Conservation (phyloP, 306 rosid species). For the Cicer pinnatifidum region DNA sequence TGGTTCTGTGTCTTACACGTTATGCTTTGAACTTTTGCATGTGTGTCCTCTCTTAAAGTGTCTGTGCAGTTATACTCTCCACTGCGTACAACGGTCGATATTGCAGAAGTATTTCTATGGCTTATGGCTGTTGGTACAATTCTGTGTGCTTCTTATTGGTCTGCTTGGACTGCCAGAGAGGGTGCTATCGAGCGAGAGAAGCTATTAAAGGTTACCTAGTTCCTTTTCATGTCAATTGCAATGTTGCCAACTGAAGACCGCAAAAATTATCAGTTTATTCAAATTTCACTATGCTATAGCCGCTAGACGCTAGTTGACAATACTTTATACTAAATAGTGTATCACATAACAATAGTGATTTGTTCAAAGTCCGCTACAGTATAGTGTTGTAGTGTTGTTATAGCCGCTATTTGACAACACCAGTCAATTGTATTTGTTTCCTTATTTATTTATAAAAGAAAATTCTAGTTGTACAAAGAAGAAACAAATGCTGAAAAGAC, state of each 20-base stretch:
- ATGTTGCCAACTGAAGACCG: too few species aligned
- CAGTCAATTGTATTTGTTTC: background rate
- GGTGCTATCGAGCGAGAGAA: conserved; percentile 75
- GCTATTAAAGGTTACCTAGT: conserved; percentile 69
- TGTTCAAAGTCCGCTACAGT: too few species aligned
- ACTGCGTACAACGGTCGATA: conserved; percentile 76
- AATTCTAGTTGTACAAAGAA: background rate
- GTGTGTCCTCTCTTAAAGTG: conserved; percentile 54
- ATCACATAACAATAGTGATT: too few species aligned
- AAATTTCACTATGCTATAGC: too few species aligned
- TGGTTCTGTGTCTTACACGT: conserved; percentile 31
- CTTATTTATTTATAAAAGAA: background rate
- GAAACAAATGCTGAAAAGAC: conserved; percentile 1
- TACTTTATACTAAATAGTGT: too few species aligned
- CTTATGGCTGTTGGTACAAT: conserved; percentile 97
- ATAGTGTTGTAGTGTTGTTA: too few species aligned
- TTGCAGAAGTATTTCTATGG: conserved; percentile 97
- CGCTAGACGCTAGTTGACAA: too few species aligned
- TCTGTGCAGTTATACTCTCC: conserved; percentile 96
- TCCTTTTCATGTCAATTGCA: conserved; percentile 22
- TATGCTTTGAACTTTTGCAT: conserved; percentile 41
- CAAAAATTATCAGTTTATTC: too few species aligned
- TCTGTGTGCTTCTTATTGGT: conserved; percentile 90
- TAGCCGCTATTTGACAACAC: too few species aligned
- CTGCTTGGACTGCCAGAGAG: conserved; percentile 91